Evolutionary conservation across 192 early-diverging fungal genomes (phyloP).

Genomic region (Backusella luteola): DNA sequence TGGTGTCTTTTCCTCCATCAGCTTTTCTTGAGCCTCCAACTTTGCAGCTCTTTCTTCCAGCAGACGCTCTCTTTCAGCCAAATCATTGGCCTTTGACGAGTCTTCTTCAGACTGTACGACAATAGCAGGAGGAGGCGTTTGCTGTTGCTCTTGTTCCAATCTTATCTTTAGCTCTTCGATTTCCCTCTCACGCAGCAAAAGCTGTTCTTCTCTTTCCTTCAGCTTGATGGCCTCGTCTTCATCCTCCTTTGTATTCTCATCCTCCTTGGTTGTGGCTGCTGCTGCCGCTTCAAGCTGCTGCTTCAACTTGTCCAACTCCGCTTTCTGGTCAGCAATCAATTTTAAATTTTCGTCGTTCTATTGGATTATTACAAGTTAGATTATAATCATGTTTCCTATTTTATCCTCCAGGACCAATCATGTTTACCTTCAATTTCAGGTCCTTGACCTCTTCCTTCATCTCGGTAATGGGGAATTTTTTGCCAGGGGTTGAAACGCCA

Average conservation of each 20-base stretch:
- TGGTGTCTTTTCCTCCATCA: constrained; percentile 19
- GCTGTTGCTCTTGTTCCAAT: background rate
- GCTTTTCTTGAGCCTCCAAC: background rate
- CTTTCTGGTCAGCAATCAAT: constrained; percentile 35
- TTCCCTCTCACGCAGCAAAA: constrained; percentile 6
- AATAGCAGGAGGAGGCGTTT: background rate
- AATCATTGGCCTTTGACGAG: background rate
- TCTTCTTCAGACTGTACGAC: background rate
- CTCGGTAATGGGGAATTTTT: constrained; percentile 27
- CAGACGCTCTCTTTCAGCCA: constrained; percentile 12
- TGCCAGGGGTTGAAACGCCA: constrained; percentile 5
- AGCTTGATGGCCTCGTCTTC: constrained; percentile 9
- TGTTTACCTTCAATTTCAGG: constrained; percentile 33
- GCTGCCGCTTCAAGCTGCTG: constrained; percentile 17
- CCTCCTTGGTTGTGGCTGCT: background rate
- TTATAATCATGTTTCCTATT: background rate
- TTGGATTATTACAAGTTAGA: background rate
- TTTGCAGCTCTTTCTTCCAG: constrained; percentile 14
- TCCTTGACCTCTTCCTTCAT: constrained; percentile 36
- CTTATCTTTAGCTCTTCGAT: constrained; percentile 14
- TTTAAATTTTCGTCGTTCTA: constrained; percentile 29
- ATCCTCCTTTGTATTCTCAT: background rate
- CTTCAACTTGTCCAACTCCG: constrained; percentile 28
- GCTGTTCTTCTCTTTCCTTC: constrained; percentile 19
- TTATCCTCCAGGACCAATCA: background rate